phyloP scores from a whole-genome alignment of 495 filamentous ascomycete species.

The Podospora australis region DNA sequence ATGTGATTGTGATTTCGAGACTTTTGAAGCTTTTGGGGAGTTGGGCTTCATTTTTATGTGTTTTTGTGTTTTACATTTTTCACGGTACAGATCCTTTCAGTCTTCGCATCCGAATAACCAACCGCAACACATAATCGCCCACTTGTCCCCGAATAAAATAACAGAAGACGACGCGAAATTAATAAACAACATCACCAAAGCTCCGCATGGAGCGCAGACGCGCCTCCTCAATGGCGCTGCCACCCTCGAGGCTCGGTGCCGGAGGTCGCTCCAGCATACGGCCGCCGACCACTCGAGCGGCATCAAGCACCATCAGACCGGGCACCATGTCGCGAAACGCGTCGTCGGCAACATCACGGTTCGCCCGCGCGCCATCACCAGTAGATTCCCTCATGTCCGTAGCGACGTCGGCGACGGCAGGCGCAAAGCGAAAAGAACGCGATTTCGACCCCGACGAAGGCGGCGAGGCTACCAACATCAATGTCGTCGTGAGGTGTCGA shows the following conservation, averaged over 20 bases:
- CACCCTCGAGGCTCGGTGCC: slow-evolving; percentile 8
- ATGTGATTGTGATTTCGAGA: neutral
- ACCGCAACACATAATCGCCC: too few species aligned
- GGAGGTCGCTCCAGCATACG: slow-evolving; percentile 25
- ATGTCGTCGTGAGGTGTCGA: slow-evolving; percentile 90
- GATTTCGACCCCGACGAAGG: slow-evolving; percentile 68
- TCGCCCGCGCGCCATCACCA: slow-evolving; percentile 50
- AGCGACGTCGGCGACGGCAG: slow-evolving; percentile 41
- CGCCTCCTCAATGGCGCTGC: slow-evolving; percentile 20
- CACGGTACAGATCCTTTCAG: neutral
- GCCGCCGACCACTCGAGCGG: slow-evolving; percentile 16
- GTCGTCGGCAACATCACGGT: slow-evolving; percentile 24
- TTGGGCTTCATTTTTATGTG: too few species aligned
- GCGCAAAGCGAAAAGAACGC: slow-evolving; percentile 71
- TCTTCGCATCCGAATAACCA: too few species aligned
- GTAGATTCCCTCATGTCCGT: slow-evolving; percentile 55
- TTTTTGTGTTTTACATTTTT: slow-evolving; percentile 1
- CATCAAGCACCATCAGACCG: slow-evolving; percentile 7
- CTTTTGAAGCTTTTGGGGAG: neutral
- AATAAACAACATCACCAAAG: neutral
- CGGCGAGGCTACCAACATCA: slow-evolving; percentile 87
- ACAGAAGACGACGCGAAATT: slow-evolving; percentile 11
- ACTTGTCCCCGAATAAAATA: neutral
- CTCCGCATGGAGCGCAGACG: slow-evolving; percentile 30
- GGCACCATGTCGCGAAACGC: slow-evolving; percentile 13